Conservation (phyloP, 768 basidiomycete species). For the Boletus rubescentipes region DNA sequence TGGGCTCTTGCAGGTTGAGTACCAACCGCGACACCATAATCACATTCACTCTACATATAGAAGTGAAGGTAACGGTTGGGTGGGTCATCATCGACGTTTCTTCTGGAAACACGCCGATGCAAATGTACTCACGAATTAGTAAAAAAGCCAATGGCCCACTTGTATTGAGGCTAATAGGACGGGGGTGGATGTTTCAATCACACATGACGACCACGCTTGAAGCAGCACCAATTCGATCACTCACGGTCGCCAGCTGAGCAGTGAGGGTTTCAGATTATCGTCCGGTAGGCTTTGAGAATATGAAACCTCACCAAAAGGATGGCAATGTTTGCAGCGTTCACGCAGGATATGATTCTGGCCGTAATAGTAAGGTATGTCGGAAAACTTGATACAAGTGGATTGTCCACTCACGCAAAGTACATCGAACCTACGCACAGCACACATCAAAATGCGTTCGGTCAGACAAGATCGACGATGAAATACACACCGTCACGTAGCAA, state of each 20-base stretch:
- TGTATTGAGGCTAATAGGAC: not conserved
- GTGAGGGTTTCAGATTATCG: not conserved
- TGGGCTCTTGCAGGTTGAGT: slow-evolving; percentile 16
- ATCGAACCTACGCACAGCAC: slow-evolving; percentile 6
- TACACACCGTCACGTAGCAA: slow-evolving; percentile 20
- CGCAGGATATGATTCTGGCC: slow-evolving; percentile 12
- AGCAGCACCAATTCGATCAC: not conserved
- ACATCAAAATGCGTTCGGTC: not conserved
- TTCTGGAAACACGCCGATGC: not conserved
- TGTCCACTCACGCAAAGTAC: slow-evolving; percentile 18
- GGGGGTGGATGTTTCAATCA: not conserved
- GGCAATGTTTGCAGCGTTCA: slow-evolving; percentile 10
- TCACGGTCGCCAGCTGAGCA: slow-evolving; percentile 8
- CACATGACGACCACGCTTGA: not conserved
- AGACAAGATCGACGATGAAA: not conserved
- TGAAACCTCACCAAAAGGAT: slow-evolving; percentile 11
- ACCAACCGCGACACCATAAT: slow-evolving; percentile 18
- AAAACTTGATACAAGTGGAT: not conserved
- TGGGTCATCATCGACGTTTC: not conserved
- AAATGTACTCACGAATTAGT: not conserved
- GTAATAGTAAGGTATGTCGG: not conserved
- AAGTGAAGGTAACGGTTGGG: too few species aligned
- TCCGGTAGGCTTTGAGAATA: not conserved
- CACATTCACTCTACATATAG: slow-evolving; percentile 7
- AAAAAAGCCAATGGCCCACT: not conserved